Evolutionary conservation across 176 grass and related monocot genomes (phyloP).

Genomic region (Avena sativa): DNA sequence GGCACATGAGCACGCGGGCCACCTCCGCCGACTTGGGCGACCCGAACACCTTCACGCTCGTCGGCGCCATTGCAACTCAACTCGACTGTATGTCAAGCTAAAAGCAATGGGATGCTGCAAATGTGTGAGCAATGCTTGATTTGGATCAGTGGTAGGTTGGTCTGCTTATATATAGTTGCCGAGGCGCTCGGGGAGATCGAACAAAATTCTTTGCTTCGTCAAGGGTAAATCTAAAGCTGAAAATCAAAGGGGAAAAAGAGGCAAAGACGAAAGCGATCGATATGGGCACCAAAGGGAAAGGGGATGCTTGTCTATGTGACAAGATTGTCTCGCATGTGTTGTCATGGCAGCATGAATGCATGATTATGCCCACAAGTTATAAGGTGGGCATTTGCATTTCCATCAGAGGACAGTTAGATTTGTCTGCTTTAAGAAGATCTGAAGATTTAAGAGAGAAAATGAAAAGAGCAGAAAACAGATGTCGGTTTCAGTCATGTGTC

Average conservation of each 20-base stretch:
- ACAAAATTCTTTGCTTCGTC: constrained; percentile 73
- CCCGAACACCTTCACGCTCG: constrained; percentile 82
- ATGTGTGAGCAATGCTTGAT: background rate
- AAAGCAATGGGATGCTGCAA: background rate
- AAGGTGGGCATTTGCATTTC: background rate
- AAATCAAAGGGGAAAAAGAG: constrained; percentile 50
- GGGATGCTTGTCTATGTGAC: constrained; percentile 25
- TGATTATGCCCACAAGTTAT: background rate
- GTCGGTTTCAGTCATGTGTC: background rate
- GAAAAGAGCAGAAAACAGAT: background rate
- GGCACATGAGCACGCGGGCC: constrained; percentile 85
- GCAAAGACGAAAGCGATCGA: constrained; percentile 55
- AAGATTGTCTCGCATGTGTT: constrained; percentile 17
- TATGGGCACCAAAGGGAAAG: constrained; percentile 57
- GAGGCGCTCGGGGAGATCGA: background rate
- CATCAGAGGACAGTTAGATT: background rate
- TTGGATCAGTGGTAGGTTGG: background rate
- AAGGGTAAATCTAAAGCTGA: constrained; percentile 57
- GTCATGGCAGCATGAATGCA: background rate
- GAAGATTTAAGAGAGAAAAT: background rate
- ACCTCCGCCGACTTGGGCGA: constrained; percentile 86
- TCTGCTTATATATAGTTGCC: constrained; percentile 62
- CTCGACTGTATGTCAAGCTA: background rate
- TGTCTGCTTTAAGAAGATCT: constrained; percentile 21
- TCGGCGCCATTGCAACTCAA: constrained; percentile 29